A percentile compares a stretch with the other conserved stretches of the same genome.
These are phyloP conservation scores for Silene conica DNA, from an alignment of 148 eudicot genomes.

Conservation along the genomic window DNA sequence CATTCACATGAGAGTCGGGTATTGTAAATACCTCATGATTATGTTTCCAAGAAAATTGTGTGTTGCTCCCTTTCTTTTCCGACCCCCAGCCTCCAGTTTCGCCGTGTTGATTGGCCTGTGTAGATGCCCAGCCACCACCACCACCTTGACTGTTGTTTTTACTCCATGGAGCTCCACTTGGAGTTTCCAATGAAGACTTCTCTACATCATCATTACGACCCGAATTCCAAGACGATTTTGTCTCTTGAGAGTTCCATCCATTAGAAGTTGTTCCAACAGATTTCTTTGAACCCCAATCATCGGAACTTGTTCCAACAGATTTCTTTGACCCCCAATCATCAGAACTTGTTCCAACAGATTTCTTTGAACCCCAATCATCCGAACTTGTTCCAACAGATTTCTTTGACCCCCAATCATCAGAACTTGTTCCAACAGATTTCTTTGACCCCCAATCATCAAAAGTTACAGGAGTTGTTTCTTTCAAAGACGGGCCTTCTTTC, in stretches of 20 bases:
- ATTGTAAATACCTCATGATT: slow-evolving; percentile 13
- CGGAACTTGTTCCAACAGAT: slow-evolving; percentile 1
- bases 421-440: slow-evolving; percentile 4
- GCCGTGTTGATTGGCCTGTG: background rate
- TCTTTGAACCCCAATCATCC: slow-evolving; percentile 14
- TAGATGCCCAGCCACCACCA: slow-evolving; percentile 24
- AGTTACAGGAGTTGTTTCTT: background rate
- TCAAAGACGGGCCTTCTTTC: too few species aligned
- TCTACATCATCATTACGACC: background rate
- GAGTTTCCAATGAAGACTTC: slow-evolving; percentile 25
- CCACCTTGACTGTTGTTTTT: slow-evolving; percentile 12
- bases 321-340: slow-evolving; percentile 13
- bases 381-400: slow-evolving; percentile 4
- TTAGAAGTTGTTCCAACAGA: slow-evolving; percentile 1
- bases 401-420: slow-evolving; percentile 12
- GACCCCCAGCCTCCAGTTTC: slow-evolving; percentile 21
- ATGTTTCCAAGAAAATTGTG: slow-evolving; percentile 26
- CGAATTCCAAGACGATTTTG: slow-evolving; percentile 8
- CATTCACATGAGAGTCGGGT: background rate
- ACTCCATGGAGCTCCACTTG: slow-evolving; percentile 20
- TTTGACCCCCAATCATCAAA: slow-evolving; percentile 10
- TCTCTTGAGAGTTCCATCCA: slow-evolving; percentile 14
- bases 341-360: background rate
- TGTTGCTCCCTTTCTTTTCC: slow-evolving; percentile 18
- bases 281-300: slow-evolving; percentile 13